Evolutionary conservation across 352 stramenopile genomes (phyloP).

Genomic region (Globisporangium paddicum): DNA sequence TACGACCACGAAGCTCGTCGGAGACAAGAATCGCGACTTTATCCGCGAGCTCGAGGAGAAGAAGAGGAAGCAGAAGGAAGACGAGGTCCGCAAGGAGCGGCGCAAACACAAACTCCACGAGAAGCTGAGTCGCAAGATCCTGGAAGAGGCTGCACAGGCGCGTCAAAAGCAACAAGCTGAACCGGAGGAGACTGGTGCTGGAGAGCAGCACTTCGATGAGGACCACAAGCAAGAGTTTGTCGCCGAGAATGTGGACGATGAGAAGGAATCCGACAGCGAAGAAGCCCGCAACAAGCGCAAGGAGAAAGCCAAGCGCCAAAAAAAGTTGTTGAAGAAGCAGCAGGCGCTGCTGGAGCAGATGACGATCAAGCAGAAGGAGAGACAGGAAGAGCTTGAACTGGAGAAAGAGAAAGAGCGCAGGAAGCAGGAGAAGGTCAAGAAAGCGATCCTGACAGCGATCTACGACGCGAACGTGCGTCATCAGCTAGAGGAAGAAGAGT

Average conservation of each 20-base stretch:
- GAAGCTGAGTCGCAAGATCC: slow-evolving; percentile 51
- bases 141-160: slow-evolving; percentile 35
- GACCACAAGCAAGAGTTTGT: slow-evolving; percentile 5
- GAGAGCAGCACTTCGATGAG: neutral
- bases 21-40: slow-evolving; percentile 60
- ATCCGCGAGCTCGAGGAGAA: slow-evolving; percentile 73
- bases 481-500: slow-evolving; percentile 21
- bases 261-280: slow-evolving; percentile 16
- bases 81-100: slow-evolving; percentile 32
- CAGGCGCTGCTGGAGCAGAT: slow-evolving; percentile 48
- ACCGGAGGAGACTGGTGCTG: slow-evolving; percentile 18
- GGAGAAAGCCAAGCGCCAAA: slow-evolving; percentile 36
- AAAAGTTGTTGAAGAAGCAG: slow-evolving; percentile 54
- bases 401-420: slow-evolving; percentile 43
- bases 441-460: slow-evolving; percentile 47
- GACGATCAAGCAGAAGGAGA: slow-evolving; percentile 47
- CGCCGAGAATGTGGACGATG: slow-evolving; percentile 12
- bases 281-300: slow-evolving; percentile 18
- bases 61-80: slow-evolving; percentile 60
- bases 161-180: slow-evolving; percentile 22
- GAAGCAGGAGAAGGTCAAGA: slow-evolving; percentile 54
- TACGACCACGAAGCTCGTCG: neutral
- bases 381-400: slow-evolving; percentile 37
- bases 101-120: slow-evolving; percentile 56
- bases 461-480: slow-evolving; percentile 34